Evolutionary conservation across 2,329 filamentous ascomycete species (phyloP).

Genomic region (Neofusicoccum ribis): DNA sequence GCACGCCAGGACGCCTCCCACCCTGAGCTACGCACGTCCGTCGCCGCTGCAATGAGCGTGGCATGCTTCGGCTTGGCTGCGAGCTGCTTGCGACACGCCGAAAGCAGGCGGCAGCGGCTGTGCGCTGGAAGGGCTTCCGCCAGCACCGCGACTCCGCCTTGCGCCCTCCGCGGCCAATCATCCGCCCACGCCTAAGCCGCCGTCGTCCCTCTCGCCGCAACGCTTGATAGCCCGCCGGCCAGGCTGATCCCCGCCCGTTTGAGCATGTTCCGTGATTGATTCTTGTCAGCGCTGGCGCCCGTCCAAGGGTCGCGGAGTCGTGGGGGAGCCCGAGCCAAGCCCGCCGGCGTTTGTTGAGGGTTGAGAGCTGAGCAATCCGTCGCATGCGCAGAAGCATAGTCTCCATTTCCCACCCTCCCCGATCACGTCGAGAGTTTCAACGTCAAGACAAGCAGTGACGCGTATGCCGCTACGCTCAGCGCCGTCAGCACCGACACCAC

Average conservation of each 20-base stretch:
- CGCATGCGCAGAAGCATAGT: not conserved
- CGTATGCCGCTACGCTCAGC: constrained; percentile 63
- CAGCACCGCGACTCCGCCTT: not conserved
- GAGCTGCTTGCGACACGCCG: constrained; percentile 14
- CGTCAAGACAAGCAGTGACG: constrained; percentile 60
- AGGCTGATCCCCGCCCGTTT: constrained; percentile 9
- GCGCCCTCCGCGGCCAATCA: constrained; percentile 12
- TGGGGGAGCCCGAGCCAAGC: constrained; percentile 12
- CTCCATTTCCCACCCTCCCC: not conserved
- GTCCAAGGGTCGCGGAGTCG: not conserved
- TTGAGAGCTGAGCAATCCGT: constrained; percentile 5
- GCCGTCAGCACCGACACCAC: constrained; percentile 64
- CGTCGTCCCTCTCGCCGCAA: not conserved
- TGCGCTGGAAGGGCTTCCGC: constrained; percentile 8
- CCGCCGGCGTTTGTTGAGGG: constrained; percentile 13
- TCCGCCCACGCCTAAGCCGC: constrained; percentile 1
- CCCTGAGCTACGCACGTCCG: too few relatives aligned
- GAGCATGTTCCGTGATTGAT: constrained; percentile 8
- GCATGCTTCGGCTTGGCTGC: not conserved
- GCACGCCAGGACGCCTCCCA: not conserved
- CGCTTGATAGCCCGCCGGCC: not conserved
- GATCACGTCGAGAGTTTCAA: constrained; percentile 37
- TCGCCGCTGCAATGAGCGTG: constrained; percentile 1
- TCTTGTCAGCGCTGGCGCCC: constrained; percentile 8
- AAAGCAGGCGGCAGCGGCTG: constrained; percentile 10